These are phyloP conservation scores for Colletotrichum brevisporum DNA, from an alignment of 2,329 filamentous ascomycete species.

Conservation along the genomic window DNA sequence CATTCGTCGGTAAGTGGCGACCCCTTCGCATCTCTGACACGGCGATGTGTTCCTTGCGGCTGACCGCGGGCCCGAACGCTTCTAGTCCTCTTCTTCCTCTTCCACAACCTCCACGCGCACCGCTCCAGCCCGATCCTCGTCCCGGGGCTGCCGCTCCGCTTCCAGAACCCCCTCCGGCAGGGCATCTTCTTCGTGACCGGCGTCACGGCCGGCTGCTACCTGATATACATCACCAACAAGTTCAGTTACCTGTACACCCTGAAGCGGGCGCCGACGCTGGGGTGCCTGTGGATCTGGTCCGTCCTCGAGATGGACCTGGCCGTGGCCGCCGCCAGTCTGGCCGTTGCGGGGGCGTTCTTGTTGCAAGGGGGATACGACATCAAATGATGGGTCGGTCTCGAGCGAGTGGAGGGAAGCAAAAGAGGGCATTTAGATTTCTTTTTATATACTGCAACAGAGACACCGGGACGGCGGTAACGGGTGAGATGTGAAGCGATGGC, in stretches of 20 bases:
- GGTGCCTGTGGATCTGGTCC: conserved; percentile 93
- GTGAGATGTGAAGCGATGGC: too few species aligned
- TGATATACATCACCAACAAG: conserved; percentile 85
- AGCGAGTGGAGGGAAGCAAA: too few species aligned
- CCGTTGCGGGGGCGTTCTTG: conserved; percentile 60
- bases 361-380: conserved; percentile 65
- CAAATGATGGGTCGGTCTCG: conserved; percentile 42
- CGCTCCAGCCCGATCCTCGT: conserved; percentile 63
- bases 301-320: conserved; percentile 86
- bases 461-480: too few species aligned
- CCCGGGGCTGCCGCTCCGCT: conserved; percentile 62
- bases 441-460: too few species aligned
- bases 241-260: conserved; percentile 89
- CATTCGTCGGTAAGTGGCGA: conserved; percentile 63
- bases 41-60: not conserved
- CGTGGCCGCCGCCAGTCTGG: conserved; percentile 72
- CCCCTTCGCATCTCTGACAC: not conserved
- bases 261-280: conserved; percentile 91
- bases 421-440: too few species aligned
- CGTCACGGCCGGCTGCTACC: conserved; percentile 78
- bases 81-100: conserved; percentile 71
- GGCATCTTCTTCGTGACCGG: conserved; percentile 75
- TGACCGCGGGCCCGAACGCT: conserved; percentile 53
- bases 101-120: conserved; percentile 71
- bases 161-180: conserved; percentile 67